A percentile compares a stretch with the other conserved stretches of the same genome.
Conservation (phyloP, 2,329 filamentous ascomycete genomes). For the Neopestalotiopsis sp. region DNA sequence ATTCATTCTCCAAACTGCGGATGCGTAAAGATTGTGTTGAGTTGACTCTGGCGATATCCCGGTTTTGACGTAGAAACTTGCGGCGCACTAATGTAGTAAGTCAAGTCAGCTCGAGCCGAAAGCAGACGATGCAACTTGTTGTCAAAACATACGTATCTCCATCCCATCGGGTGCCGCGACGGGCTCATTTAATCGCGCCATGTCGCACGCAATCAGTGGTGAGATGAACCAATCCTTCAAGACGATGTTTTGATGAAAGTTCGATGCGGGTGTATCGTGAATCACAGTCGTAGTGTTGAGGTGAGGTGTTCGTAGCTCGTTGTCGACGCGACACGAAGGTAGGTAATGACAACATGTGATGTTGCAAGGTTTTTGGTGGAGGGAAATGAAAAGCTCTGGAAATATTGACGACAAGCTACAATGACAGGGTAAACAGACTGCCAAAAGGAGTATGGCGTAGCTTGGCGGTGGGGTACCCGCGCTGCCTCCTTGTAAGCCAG, state of each 20-base stretch:
- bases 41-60: constrained; percentile 81
- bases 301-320: background rate
- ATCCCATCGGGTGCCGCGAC: constrained; percentile 70
- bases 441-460: constrained; percentile 17
- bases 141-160: constrained; percentile 67
- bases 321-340: background rate
- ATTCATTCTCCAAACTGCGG: constrained; percentile 76
- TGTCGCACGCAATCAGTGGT: constrained; percentile 43
- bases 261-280: background rate
- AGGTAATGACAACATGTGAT: background rate
- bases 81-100: constrained; percentile 65
- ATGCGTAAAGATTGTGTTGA: constrained; percentile 79
- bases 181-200: constrained; percentile 84
- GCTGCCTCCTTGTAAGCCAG: background rate
- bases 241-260: background rate
- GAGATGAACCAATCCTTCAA: background rate
- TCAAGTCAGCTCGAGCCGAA: background rate
- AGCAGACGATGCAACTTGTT: background rate
- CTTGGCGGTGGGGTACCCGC: constrained; percentile 8
- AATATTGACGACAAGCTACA: constrained; percentile 13
- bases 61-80: constrained; percentile 81
- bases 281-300: background rate
- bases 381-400: background rate
- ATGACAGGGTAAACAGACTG: constrained; percentile 22
- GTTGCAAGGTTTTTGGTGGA: constrained; percentile 13